Percentiles rank a stretch among this genome's conserved stretches.
Conservation (phyloP, 306 rosid genomes). For the apple (Malus domestica) region ASM211411v1 NC_041790.1:32310001-32310500, state of each 20-base stretch:
- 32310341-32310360: neutral
- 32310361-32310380: neutral
- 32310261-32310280: neutral
- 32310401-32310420: neutral
- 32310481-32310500: neutral
- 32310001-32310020: neutral
- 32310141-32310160: no score
- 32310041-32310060: no score
- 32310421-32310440: neutral
- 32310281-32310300: neutral
- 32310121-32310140: no score
- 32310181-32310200: neutral
- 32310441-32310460: neutral
- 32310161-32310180: no score
- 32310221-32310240: neutral
- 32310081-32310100: no score
- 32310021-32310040: no score
- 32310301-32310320: neutral
- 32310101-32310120: no score
- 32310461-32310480: neutral
- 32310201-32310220: neutral
- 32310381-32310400: neutral
- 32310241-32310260: neutral
- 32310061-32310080: no score
- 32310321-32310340: neutral